phyloP scores from a whole-genome alignment of 805 yeast species.

The Candida broadrunensis region DNA sequence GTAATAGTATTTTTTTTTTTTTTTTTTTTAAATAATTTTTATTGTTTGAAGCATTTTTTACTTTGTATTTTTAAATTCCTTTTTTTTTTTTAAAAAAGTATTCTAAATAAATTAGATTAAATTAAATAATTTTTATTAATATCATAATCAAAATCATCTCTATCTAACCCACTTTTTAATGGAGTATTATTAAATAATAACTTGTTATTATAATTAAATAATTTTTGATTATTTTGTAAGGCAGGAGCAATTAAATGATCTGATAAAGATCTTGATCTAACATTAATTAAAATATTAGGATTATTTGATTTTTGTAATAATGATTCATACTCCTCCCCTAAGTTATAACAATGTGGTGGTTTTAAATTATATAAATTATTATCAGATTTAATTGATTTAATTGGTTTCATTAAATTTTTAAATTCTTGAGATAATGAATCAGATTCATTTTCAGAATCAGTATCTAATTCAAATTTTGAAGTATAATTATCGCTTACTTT shows the following conservation, averaged over 20 bases:
- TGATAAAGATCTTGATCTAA: conserved; percentile 9
- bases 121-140: neutral
- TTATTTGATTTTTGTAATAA: conserved; percentile 9
- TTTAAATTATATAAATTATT: conserved; percentile 4
- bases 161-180: neutral
- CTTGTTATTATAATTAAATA: neutral
- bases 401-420: conserved; percentile 2
- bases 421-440: neutral
- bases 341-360: neutral
- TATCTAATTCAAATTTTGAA: conserved; percentile 3
- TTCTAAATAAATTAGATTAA: too few species aligned
- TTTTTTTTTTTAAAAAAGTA: too few species aligned
- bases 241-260: conserved; percentile 5
- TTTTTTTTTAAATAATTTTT: too few species aligned
- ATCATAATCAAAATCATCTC: conserved; percentile 1
- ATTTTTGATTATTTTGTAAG: neutral
- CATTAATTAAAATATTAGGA: conserved; percentile 13
- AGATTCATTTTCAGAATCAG: conserved; percentile 4
- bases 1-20: too few species aligned
- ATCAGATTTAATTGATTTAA: neutral
- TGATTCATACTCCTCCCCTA: neutral
- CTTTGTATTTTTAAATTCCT: too few species aligned
- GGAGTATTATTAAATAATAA: neutral
- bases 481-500: conserved; percentile 13
- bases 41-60: too few species aligned